Conservation (phyloP, 2,329 filamentous ascomycete genomes). For the Tolypocladium inflatum region DNA sequence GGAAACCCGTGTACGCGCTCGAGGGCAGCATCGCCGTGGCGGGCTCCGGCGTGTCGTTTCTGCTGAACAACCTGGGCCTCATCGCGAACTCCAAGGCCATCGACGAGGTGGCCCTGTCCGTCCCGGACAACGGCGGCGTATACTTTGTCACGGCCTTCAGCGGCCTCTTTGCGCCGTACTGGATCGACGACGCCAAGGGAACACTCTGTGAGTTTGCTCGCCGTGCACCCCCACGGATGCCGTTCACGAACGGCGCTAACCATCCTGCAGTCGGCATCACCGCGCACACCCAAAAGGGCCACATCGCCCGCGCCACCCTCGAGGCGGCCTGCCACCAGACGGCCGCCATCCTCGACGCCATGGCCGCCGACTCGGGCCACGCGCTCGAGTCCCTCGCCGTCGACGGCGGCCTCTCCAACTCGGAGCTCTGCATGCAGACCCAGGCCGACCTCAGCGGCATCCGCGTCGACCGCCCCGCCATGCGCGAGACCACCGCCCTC, state of each 20-base stretch:
- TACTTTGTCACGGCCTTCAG: slow-evolving; percentile 86
- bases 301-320: slow-evolving; percentile 81
- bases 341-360: slow-evolving; percentile 82
- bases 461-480: slow-evolving; percentile 71
- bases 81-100: slow-evolving; percentile 41
- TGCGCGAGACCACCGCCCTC: slow-evolving; percentile 85
- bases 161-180: slow-evolving; percentile 86
- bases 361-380: slow-evolving; percentile 78
- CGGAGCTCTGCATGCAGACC: slow-evolving; percentile 82
- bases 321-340: slow-evolving; percentile 92
- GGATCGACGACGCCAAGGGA: slow-evolving; percentile 87
- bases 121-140: slow-evolving; percentile 69
- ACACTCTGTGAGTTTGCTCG: slow-evolving; percentile 55
- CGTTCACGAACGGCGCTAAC: neutral
- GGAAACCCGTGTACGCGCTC: slow-evolving; percentile 63
- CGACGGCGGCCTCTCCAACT: slow-evolving; percentile 84
- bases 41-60: slow-evolving; percentile 70
- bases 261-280: slow-evolving; percentile 59
- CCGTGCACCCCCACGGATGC: neutral
- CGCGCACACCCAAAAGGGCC: slow-evolving; percentile 73
- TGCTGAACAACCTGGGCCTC: slow-evolving; percentile 55
- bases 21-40: slow-evolving; percentile 80
- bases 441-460: slow-evolving; percentile 81
- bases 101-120: slow-evolving; percentile 39
- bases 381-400: slow-evolving; percentile 68